Base-by-base conservation (phyloP, 2,329 filamentous ascomycete species). In the Aspergillus awamori region DNA sequence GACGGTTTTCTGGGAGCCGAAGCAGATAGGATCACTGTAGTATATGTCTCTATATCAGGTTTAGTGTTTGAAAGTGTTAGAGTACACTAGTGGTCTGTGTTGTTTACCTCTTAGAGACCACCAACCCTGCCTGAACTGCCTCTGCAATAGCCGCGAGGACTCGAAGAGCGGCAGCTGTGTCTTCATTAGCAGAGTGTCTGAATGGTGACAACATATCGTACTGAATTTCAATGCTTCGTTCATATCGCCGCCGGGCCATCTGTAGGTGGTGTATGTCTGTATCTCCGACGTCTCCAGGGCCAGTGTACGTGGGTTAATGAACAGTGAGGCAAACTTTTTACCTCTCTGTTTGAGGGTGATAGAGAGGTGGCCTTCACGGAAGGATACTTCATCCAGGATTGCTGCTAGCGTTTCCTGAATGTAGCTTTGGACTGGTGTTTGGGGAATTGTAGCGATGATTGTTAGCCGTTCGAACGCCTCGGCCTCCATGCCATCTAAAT, bases 11-110 rank as follows among this genome's bases (percentile, higher is more conserved):
- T 89, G 87, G 39, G 81, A 83, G 43, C 80, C 78, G 67, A 89
- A 89, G 8, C 87, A 78, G 43, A 79, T 78, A 1, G 86, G 85
- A 63, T 88, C 84, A 53, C 81, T 82, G 69, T 89, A 89, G 67
- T 85, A 89, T 30, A 89, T 83, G 65, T 89, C 87, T 63, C 87
- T 88, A 38, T 2, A 1, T 1, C 3, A 4, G 6, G 4, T n/a
- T 56, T 36, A 56, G 53, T 17, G 2, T 1, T 1, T 10, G 1
- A 28, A 15, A 0, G n/a, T 13, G 11, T n/a, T n/a, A n/a, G 5
- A 7, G 38, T 28, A 20, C 17, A 54, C 43, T 1, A 4, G 2
- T 15, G 3, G 8, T 5, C 1, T 22, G 10, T 26, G 24, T 7
- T 49, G n/a, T 8, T 51, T 55, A 85, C 85, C 85, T 80, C 70